A percentile compares a stretch with the other conserved stretches of the same genome.
phyloP scores from a whole-genome alignment of 2,329 filamentous ascomycete genomes.

The Pseudocercospora musae region DNA sequence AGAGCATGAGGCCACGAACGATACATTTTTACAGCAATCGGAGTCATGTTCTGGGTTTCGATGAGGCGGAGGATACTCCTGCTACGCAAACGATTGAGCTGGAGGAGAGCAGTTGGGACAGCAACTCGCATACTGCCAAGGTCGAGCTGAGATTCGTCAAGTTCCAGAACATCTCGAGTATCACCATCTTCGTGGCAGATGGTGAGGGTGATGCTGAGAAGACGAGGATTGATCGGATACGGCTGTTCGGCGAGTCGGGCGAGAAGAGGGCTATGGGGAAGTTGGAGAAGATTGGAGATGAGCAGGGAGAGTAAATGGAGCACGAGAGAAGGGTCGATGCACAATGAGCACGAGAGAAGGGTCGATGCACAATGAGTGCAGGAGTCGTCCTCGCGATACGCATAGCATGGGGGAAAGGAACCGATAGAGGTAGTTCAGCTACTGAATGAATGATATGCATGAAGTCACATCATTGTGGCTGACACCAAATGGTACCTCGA shows the following conservation, averaged over 20 bases:
- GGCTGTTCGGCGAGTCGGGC: constrained; percentile 81
- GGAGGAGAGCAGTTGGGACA: constrained; percentile 69
- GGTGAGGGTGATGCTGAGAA: constrained; percentile 78
- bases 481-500: too few relatives aligned
- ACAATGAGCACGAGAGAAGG: too few relatives aligned
- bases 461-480: too few relatives aligned
- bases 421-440: too few relatives aligned
- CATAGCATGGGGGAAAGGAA: too few relatives aligned
- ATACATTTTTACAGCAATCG: constrained; percentile 86
- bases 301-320: constrained; percentile 39
- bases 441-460: too few relatives aligned
- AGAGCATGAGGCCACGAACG: constrained; percentile 74
- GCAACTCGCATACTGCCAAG: constrained; percentile 49
- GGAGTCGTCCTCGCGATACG: too few relatives aligned
- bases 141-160: constrained; percentile 81
- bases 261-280: constrained; percentile 92
- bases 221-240: constrained; percentile 74
- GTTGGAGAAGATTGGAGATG: constrained; percentile 88
- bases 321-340: too few relatives aligned
- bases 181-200: constrained; percentile 85
- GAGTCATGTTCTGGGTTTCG: constrained; percentile 86
- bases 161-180: constrained; percentile 86
- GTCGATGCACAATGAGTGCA: too few relatives aligned
- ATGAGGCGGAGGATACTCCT: constrained; percentile 83
- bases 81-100: constrained; percentile 78